Base-by-base conservation (phyloP, 495 filamentous ascomycete genomes). In the Cladorrhinum samala region DNA sequence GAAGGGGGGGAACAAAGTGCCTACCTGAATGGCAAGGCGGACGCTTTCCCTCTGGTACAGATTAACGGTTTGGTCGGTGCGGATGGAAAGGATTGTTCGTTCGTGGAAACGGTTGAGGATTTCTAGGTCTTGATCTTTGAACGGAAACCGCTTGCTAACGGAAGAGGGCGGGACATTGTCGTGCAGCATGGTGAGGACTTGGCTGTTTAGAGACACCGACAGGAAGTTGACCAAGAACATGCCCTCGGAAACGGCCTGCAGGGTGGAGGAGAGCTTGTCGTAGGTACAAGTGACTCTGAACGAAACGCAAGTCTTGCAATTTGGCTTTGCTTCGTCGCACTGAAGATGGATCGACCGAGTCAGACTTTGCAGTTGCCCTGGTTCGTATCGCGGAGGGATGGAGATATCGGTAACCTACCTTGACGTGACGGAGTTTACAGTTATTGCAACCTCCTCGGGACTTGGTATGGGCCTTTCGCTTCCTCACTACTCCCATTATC, bases 291-390 rank as follows among this genome's bases (percentile, higher is more conserved):
- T 52, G 2, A 75, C 70, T 14, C 72, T 67, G 50, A 68, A 78
- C 3, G 60, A 38, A 9, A 58, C 25, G 51, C 75, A 78, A 52
- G 62, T 69, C 39, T 63, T 55, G 58, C 75, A 78, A 9, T 49
- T 50, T 8, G 74, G 75, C 36, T 66, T 68, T 1, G 54, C 57
- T 53, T 77, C 74, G 55, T 78, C 75, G 61, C 74, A 78, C 75
- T 77, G 18, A 2, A 25, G 37, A 48, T 51, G 42, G 30, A 6
- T 37, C 30, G n/a, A 37, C 7, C 2, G 18, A 5, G 42, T 45
- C 24, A 45, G 42, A 21, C 7, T 21, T 19, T 19, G 14, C 14
- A 3, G 6, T 37, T 37, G 7, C 14, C 7, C 7, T 14, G 30
- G 30, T 46, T 27, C 49, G 14, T 9, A 19, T 8, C 46, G 9